These are phyloP conservation scores for Coelastrella sp. DNA, from an alignment of 139 green algal genomes.

Conservation along the genomic window DNA sequence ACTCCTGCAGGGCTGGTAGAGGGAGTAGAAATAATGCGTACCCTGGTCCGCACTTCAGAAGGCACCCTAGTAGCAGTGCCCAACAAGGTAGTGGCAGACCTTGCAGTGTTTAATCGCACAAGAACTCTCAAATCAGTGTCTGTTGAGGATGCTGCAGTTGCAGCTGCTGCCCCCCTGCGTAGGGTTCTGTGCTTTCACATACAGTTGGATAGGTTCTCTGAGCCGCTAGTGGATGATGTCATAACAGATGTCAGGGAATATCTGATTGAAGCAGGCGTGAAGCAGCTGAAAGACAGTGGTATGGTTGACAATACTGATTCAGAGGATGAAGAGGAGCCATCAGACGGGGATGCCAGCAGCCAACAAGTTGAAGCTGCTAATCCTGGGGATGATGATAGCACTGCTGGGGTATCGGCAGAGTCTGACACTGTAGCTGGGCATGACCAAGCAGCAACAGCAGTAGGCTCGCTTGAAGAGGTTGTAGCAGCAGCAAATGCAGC, in stretches of 20 bases:
- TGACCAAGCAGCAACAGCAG: not conserved
- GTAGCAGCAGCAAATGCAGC: not conserved
- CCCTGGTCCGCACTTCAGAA: conserved; percentile 19
- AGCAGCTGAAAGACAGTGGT: conserved; percentile 10
- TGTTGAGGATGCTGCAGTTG: not conserved
- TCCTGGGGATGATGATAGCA: not conserved
- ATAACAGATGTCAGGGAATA: not conserved
- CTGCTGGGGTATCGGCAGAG: too few species aligned
- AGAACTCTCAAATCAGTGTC: not conserved
- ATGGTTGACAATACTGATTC: not conserved
- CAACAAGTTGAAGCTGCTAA: not conserved
- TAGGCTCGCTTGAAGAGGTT: not conserved
- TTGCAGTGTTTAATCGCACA: conserved; percentile 15
- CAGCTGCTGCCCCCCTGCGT: conserved; percentile 9
- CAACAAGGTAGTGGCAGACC: conserved; percentile 22
- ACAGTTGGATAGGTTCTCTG: not conserved
- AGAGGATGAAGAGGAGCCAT: not conserved
- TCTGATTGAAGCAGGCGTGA: not conserved
- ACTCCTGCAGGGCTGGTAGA: conserved; percentile 65
- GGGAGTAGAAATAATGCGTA: conserved; percentile 33
- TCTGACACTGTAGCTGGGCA: too few species aligned
- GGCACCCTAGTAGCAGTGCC: conserved; percentile 17
- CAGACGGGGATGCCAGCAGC: not conserved
- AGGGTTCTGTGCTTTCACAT: conserved; percentile 35
- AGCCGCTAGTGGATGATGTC: not conserved